Evolutionary conservation across 768 basidiomycete species (phyloP), one percentile per base, ranked within the genome.

Genomic region (Asterophora lycoperdoides): DNA sequence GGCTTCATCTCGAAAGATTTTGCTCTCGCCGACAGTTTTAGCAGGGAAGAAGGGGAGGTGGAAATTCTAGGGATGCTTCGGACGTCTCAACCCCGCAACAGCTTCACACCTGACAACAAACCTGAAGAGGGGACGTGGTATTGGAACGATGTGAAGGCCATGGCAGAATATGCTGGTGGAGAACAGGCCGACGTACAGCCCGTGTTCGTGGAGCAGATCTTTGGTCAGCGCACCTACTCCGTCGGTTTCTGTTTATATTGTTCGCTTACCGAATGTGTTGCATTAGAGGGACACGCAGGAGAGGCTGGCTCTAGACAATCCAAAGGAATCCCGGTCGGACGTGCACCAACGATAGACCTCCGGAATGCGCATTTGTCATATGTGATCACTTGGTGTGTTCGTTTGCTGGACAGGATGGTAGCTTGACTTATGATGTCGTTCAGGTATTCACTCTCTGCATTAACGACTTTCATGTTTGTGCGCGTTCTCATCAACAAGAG

Each of bases 311-410:
- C 72, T 20, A 71, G 73, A 48, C 59, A 90, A 14, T 64, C 69
- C 5, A 83, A 80, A 51, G 96, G 93, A 11, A 74, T 86, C 39
- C 96, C 96, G 2, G 70, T 98, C 39, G 96, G 95, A 35, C 81
- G 92, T 42, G 66, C 84, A 18, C 80, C 92, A 3, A 80, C 80
- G 2, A 82, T 97, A 19, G 92, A 97, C 59, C 70, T 99, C 38
- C 78, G 96, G 41, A 99, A 99, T 66, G 81, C 91, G 32, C 96
- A 99, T 69, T 75, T 90, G 6, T 93, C 92, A 9, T 99, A 99
- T 68, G 91, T 96, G 4, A 79, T 88, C 11, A 99, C 94, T 9
- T 99, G 96, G 96, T 93, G 62, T 61, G 30, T 41, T 34, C 29
- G 42, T 18, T 23, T 43, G 20, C 17, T 48, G 30, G 48, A 39